phyloP scores from a whole-genome alignment of 768 basidiomycete genomes.

The Termitomyces sp. region DNA sequence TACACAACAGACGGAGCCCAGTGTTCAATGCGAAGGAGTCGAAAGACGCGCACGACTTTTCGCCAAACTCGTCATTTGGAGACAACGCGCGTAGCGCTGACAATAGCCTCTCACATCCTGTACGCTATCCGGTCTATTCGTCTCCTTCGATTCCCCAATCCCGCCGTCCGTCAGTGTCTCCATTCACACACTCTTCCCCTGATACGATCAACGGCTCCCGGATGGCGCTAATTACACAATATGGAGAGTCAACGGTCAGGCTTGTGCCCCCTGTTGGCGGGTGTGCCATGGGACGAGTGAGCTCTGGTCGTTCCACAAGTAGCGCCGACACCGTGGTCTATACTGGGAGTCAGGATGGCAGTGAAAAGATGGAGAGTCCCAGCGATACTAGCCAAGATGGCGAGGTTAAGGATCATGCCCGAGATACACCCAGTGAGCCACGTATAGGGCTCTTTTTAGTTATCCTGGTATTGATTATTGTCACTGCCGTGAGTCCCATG shows the following conservation, averaged over 20 bases:
- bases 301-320: not conserved
- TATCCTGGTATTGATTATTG: conserved; percentile 45
- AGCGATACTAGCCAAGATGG: not conserved
- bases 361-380: conserved; percentile 5
- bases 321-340: conserved; percentile 1
- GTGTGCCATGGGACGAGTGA: conserved; percentile 7
- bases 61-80: not conserved
- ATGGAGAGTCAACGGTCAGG: conserved; percentile 12
- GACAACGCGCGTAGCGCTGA: not conserved
- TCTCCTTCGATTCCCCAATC: not conserved
- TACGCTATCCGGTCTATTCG: not conserved
- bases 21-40: conserved; percentile 23
- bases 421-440: conserved; percentile 33
- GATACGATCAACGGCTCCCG: not conserved
- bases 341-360: conserved; percentile 4
- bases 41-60: not conserved
- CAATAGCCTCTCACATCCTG: not conserved
- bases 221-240: conserved; percentile 4
- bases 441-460: conserved; percentile 56
- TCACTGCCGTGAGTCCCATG: conserved; percentile 54
- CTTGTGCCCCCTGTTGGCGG: conserved; percentile 10
- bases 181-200: not conserved
- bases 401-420: not conserved
- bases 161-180: not conserved
- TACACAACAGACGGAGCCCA: conserved; percentile 37